phyloP scores from a whole-genome alignment of 495 filamentous ascomycete species.

The Daldinia childiae region DNA sequence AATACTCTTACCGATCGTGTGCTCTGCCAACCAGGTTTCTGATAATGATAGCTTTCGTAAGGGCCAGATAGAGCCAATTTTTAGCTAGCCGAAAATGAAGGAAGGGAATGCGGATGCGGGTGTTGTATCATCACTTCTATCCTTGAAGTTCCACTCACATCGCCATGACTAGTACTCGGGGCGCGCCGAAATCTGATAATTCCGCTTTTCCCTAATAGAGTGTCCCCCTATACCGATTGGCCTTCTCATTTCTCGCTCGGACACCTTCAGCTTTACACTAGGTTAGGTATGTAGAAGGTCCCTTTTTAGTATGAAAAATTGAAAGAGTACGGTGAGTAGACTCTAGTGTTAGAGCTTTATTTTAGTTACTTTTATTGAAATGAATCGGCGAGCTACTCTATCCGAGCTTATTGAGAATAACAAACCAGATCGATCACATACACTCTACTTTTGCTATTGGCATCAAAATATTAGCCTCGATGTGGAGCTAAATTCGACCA shows the following conservation, averaged over 20 bases:
- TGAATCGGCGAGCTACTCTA: neutral
- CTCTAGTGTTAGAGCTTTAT: neutral
- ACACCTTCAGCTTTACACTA: neutral
- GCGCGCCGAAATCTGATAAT: slow-evolving; percentile 26
- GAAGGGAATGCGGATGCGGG: neutral
- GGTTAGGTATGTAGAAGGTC: neutral
- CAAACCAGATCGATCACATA: neutral
- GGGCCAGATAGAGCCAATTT: neutral
- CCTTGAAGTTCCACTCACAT: neutral
- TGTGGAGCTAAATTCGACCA: neutral
- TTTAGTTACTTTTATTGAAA: neutral
- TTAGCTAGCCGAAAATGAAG: neutral
- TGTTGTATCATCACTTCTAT: slow-evolving; percentile 4
- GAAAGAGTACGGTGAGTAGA: neutral
- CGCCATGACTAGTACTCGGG: slow-evolving; percentile 6
- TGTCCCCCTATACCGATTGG: neutral
- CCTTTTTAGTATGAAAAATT: neutral
- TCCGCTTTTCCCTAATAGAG: slow-evolving; percentile 17
- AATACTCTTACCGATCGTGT: neutral
- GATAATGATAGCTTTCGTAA: neutral
- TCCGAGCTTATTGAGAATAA: neutral
- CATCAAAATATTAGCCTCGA: neutral
- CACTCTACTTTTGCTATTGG: neutral
- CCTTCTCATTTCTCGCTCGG: slow-evolving; percentile 5
- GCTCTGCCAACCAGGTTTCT: neutral